These are phyloP conservation scores for Leptographium lundbergii DNA, from an alignment of 2,329 filamentous ascomycete species.

Conservation along the genomic window DNA sequence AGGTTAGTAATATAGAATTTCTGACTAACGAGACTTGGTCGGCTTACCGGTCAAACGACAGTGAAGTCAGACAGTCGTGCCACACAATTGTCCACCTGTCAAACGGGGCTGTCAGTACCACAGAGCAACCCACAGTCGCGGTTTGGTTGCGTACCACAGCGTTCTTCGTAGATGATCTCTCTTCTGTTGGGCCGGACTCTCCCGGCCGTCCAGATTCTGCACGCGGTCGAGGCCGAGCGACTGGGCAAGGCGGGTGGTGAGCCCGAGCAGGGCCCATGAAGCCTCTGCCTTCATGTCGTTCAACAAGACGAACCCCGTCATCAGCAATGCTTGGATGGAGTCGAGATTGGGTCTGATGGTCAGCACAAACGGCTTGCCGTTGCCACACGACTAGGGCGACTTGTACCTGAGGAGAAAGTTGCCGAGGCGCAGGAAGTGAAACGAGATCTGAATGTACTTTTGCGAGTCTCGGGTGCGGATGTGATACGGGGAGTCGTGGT, in stretches of 20 bases:
- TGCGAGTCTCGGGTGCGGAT: slow-evolving; percentile 46
- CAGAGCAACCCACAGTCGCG: not conserved
- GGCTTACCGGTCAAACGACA: slow-evolving; percentile 49
- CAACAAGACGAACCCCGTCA: slow-evolving; percentile 49
- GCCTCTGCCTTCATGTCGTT: slow-evolving; percentile 61
- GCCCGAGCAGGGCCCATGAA: slow-evolving; percentile 51
- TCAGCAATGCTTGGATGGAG: slow-evolving; percentile 50
- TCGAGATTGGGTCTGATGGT: slow-evolving; percentile 44
- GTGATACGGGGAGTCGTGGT: slow-evolving; percentile 52
- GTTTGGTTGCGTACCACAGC: slow-evolving; percentile 31
- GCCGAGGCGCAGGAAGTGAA: slow-evolving; percentile 50
- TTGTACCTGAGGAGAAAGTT: slow-evolving; percentile 45
- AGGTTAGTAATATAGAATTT: not conserved
- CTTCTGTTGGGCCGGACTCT: slow-evolving; percentile 32
- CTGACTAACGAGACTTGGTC: not conserved
- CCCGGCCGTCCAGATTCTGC: slow-evolving; percentile 30
- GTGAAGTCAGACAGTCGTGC: slow-evolving; percentile 53
- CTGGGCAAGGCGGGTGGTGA: slow-evolving; percentile 53
- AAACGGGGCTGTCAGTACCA: not conserved
- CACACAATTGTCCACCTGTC: slow-evolving; percentile 48
- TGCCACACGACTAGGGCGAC: slow-evolving; percentile 14
- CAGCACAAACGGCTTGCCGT: not conserved
- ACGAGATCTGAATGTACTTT: slow-evolving; percentile 50
- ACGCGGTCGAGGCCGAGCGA: slow-evolving; percentile 48
- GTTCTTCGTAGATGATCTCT: slow-evolving; percentile 43